Evolutionary conservation across 1,139 yeast genomes (phyloP).

Genomic region (Protomyces pachydermus): DNA sequence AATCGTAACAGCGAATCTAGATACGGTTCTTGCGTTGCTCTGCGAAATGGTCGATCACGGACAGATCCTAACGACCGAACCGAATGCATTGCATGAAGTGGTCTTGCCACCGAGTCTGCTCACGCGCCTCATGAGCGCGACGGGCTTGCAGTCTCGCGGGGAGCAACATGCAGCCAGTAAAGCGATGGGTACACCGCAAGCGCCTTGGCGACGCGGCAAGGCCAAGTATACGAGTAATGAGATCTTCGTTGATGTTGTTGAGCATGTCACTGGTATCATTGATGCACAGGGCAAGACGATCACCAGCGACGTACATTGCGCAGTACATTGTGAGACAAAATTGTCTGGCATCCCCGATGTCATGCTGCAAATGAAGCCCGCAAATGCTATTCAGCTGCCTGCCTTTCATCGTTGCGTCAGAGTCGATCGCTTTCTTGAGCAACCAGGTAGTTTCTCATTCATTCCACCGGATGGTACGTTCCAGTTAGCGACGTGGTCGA

Average conservation of each 20-base stretch:
- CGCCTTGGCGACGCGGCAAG: conserved; percentile 69
- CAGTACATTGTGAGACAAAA: conserved; percentile 7
- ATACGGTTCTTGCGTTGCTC: conserved; percentile 55
- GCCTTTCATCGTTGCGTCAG: conserved; percentile 56
- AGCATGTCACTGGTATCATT: conserved; percentile 36
- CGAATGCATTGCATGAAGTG: conserved; percentile 62
- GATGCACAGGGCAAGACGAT: conserved; percentile 10
- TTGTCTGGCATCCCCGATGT: conserved; percentile 66
- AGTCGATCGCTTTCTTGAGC: conserved; percentile 36
- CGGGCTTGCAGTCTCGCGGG: conserved; percentile 30
- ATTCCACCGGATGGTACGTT: conserved; percentile 87
- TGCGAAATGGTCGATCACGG: conserved; percentile 76
- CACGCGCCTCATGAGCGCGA: conserved; percentile 34
- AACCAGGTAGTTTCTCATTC: conserved; percentile 49
- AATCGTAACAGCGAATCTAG: conserved; percentile 61
- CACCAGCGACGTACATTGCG: background rate
- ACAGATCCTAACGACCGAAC: conserved; percentile 64
- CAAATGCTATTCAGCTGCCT: conserved; percentile 39
- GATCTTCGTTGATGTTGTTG: conserved; percentile 71
- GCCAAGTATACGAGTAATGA: conserved; percentile 70
- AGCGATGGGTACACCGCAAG: conserved; percentile 34
- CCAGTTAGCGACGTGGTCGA: conserved; percentile 45
- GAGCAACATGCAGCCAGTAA: conserved; percentile 33
- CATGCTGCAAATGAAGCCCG: conserved; percentile 53
- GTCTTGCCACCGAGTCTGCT: conserved; percentile 52